Percentiles rank a stretch among this genome's conserved stretches.
These are phyloP conservation scores for Mytilinidion resinicola DNA, from an alignment of 495 filamentous ascomycete species.

Conservation along the genomic window DNA sequence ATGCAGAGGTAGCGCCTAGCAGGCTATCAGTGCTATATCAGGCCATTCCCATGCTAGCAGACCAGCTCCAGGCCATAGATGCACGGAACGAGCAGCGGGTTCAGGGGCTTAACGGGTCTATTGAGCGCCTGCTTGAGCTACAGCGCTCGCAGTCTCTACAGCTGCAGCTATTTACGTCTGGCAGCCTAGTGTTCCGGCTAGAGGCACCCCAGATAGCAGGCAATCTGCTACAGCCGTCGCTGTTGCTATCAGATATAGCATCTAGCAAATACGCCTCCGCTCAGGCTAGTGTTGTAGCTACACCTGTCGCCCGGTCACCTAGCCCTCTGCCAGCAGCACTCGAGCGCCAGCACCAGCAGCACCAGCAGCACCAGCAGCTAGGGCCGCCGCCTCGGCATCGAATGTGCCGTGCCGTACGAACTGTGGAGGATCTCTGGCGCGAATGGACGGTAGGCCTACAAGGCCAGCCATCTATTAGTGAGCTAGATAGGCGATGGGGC, in stretches of 20 bases:
- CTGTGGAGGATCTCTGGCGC: too few relatives aligned
- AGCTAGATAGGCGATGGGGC: conserved; percentile 10
- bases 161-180: conserved; percentile 7
- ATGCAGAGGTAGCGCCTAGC: conserved; percentile 1
- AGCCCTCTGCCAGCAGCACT: too few relatives aligned
- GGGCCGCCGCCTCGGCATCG: not conserved
- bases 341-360: too few relatives aligned
- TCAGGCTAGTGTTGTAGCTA: not conserved
- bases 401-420: conserved; percentile 5
- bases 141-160: conserved; percentile 4
- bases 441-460: too few relatives aligned
- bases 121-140: conserved; percentile 1
- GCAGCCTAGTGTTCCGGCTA: not conserved
- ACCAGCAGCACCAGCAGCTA: too few relatives aligned
- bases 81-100: conserved; percentile 4
- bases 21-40: conserved; percentile 3
- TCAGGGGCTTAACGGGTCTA: too few relatives aligned
- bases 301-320: too few relatives aligned
- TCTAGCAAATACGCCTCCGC: conserved; percentile 1
- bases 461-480: not conserved
- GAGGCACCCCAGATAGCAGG: conserved; percentile 1
- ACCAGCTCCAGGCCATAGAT: conserved; percentile 3
- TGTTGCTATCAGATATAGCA: not conserved
- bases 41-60: conserved; percentile 5
- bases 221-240: not conserved